Base-by-base conservation (phyloP, 1,284 basidiomycete species). In the Ganoderma sp. region DNA sequence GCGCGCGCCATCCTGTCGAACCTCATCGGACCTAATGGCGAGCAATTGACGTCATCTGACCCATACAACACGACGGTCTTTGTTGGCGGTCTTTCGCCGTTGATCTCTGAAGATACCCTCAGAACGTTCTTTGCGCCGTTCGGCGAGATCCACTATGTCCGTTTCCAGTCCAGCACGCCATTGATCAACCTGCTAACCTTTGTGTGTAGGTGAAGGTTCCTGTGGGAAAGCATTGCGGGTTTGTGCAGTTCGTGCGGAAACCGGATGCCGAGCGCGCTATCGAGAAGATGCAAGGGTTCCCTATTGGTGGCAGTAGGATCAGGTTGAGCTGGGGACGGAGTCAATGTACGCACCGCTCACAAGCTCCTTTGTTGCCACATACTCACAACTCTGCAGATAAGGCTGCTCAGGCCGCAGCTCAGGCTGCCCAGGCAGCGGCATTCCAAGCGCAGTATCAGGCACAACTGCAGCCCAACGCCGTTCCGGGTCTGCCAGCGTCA, bases 231-330 rank as follows among this genome's bases (percentile, higher is more conserved):
- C 94, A 96, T 70, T 98, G 96, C 75, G 96, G 96, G 0, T 98
- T 98, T 75, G 96, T 98, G 37, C 96, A 97, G 80, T 98, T 95
- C 76, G 93, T 97, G 34, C 86, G 90, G 72, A 97, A 98, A 81
- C 88, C 88, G 14, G 96, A 98, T 79, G 96, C 96, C 7, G 95
- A 97, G 78, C 85, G 88, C 34, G 96, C 96, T 2, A 98, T 98
- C 73, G 93, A 96, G 79, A 93, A 94, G 79, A 96, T 98, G 95
- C 96, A 98, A 81, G 95, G 95, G 28, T 98, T 96, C 79, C 94
- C 94, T 7, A 91, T 98, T 73, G 94, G 94, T 58, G 95, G 95
- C 15, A 95, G 94, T 71, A 86, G 94, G 73, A 96, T 98, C 74
- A 87, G 96, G 52, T 81, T 98, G 67, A 96, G 94, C 76, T 98